These are phyloP conservation scores for Serendipita sp. DNA, from an alignment of 768 basidiomycete species.

Conservation along the genomic window DNA sequence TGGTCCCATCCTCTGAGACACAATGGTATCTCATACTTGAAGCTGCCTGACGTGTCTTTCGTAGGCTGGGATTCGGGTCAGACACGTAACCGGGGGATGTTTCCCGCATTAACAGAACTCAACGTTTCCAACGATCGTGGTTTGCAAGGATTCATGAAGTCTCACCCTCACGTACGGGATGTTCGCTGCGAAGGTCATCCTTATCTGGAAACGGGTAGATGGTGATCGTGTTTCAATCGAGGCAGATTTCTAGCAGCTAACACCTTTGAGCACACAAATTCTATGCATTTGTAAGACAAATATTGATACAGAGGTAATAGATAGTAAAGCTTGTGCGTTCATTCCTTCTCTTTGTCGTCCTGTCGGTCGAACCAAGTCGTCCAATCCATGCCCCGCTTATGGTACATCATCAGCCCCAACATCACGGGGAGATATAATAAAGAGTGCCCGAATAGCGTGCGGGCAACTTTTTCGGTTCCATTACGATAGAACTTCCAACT, in stretches of 20 bases:
- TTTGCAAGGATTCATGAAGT: too few relatives aligned
- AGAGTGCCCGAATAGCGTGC: conserved; percentile 58
- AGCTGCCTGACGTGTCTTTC: neutral
- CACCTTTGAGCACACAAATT: neutral
- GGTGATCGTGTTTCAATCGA: too few relatives aligned
- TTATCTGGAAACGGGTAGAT: too few relatives aligned
- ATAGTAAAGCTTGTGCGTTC: neutral
- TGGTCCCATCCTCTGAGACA: neutral
- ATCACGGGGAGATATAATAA: conserved; percentile 85
- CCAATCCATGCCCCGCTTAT: conserved; percentile 80
- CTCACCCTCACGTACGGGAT: too few relatives aligned
- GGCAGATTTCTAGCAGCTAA: too few relatives aligned
- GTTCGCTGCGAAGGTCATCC: too few relatives aligned
- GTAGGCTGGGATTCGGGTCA: neutral
- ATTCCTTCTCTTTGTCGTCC: neutral
- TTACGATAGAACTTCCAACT: conserved; percentile 61
- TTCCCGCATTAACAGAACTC: neutral
- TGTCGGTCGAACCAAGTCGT: conserved; percentile 7
- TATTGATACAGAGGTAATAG: neutral
- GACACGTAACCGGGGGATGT: neutral
- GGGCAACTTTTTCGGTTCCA: conserved; percentile 63
- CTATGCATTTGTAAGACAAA: neutral
- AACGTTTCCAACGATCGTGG: too few relatives aligned
- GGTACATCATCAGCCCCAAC: conserved; percentile 85
- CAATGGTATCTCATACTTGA: neutral